phyloP scores from a whole-genome alignment of 2,329 filamentous ascomycete genomes.

The Botrytis hyacinthi region DNA sequence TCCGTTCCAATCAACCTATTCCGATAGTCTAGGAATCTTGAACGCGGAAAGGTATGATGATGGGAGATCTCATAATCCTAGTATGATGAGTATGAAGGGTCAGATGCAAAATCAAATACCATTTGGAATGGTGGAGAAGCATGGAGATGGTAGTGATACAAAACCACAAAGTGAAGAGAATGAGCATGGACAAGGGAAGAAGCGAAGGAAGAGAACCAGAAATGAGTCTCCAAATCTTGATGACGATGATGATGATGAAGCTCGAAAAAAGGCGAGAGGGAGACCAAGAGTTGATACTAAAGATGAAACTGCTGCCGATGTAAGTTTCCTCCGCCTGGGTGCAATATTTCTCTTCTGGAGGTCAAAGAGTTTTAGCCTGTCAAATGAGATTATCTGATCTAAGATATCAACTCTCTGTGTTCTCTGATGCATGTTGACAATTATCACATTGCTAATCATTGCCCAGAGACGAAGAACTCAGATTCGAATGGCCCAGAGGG shows the following conservation, averaged over 20 bases:
- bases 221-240: conserved; percentile 37
- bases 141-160: conserved; percentile 21
- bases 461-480: conserved; percentile 75
- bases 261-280: conserved; percentile 64
- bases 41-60: conserved; percentile 49
- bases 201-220: conserved; percentile 41
- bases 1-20: conserved; percentile 23
- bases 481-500: conserved; percentile 81
- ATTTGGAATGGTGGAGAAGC: conserved; percentile 30
- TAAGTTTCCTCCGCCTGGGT: conserved; percentile 50
- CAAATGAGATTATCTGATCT: background rate
- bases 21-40: conserved; percentile 41
- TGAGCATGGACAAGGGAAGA: conserved; percentile 30
- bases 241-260: conserved; percentile 47
- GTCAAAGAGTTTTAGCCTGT: background rate
- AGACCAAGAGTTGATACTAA: conserved; percentile 73
- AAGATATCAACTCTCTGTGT: background rate
- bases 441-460: conserved; percentile 24
- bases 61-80: conserved; percentile 32
- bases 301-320: conserved; percentile 75
- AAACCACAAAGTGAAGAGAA: conserved; percentile 30
- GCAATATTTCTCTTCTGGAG: background rate
- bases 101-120: conserved; percentile 28
- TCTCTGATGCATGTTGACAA: background rate
- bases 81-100: conserved; percentile 18